Evolutionary conservation across 2,329 filamentous ascomycete genomes (phyloP).

Genomic region (Fusarium duplospermum): DNA sequence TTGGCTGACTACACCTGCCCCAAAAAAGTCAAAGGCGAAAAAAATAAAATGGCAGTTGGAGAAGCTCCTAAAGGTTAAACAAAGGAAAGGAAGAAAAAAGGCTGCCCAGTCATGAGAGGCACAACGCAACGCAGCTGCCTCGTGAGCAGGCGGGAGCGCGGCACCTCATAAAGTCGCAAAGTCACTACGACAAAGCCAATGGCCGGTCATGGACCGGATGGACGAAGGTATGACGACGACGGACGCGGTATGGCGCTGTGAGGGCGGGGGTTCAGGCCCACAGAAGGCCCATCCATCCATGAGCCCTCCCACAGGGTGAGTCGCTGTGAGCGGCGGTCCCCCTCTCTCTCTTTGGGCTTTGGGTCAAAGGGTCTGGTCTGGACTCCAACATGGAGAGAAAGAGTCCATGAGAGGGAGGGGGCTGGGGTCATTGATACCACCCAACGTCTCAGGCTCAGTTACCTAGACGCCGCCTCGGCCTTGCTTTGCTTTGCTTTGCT

Average conservation of each 20-base stretch:
- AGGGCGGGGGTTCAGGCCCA: slow-evolving; percentile 20
- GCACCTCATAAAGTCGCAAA: slow-evolving; percentile 27
- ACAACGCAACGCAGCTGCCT: background rate
- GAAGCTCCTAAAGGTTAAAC: slow-evolving; percentile 5
- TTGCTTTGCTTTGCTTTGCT: background rate
- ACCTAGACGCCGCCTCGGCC: background rate
- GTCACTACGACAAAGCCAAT: slow-evolving; percentile 31
- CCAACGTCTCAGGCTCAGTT: slow-evolving; percentile 33
- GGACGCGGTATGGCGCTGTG: slow-evolving; percentile 35
- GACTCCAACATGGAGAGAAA: background rate
- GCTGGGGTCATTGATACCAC: background rate
- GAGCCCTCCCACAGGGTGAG: background rate
- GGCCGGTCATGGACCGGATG: slow-evolving; percentile 31
- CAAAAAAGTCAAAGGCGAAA: slow-evolving; percentile 11
- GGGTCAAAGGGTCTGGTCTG: background rate
- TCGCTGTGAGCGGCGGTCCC: slow-evolving; percentile 22
- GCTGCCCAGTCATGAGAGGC: background rate
- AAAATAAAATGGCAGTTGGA: slow-evolving; percentile 1
- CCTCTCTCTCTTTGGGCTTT: background rate
- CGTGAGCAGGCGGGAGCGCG: slow-evolving; percentile 18
- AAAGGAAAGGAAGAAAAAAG: background rate
- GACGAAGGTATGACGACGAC: slow-evolving; percentile 20
- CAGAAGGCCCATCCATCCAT: background rate
- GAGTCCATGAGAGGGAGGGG: background rate
- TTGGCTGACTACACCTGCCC: slow-evolving; percentile 20